A percentile compares a stretch with the other conserved stretches of the same genome.
phyloP scores from a whole-genome alignment of 257 asterid genomes.

The Fraxinus cuspidata region DNA sequence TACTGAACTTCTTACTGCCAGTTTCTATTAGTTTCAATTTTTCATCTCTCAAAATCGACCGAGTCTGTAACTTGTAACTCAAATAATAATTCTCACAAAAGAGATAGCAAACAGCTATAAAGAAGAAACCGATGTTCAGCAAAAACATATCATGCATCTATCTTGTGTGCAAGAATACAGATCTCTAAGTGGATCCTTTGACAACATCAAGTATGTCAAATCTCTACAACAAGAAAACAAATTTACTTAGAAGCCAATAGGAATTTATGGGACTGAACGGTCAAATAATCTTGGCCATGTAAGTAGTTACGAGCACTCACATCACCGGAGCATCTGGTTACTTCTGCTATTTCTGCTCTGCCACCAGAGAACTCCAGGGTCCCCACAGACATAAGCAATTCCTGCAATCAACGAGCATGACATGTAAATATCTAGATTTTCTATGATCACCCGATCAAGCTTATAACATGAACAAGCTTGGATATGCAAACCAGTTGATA shows the following conservation, averaged over 20 bases:
- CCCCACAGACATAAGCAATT: conserved; percentile 64
- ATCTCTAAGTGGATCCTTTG: neutral
- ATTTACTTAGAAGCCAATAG: neutral
- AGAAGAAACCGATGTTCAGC: neutral
- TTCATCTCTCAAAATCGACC: neutral
- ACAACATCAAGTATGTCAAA: neutral
- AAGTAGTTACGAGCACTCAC: conserved; percentile 50
- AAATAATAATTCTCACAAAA: neutral
- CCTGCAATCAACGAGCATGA: conserved; percentile 44
- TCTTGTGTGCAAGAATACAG: neutral
- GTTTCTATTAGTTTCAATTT: neutral
- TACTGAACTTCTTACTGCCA: neutral
- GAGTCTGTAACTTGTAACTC: neutral
- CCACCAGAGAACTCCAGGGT: conserved; percentile 71
- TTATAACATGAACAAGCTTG: neutral
- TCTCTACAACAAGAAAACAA: neutral
- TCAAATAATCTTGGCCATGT: conserved; percentile 9
- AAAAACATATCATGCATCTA: neutral
- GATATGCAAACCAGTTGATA: neutral
- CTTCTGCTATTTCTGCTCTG: conserved; percentile 79
- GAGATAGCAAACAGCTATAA: neutral
- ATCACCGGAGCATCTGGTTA: conserved; percentile 85
- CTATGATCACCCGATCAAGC: neutral
- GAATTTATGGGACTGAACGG: neutral
- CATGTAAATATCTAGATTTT: neutral